These are phyloP conservation scores for Tetracladium setigerum DNA, from an alignment of 495 filamentous ascomycete species.

Conservation along the genomic window DNA sequence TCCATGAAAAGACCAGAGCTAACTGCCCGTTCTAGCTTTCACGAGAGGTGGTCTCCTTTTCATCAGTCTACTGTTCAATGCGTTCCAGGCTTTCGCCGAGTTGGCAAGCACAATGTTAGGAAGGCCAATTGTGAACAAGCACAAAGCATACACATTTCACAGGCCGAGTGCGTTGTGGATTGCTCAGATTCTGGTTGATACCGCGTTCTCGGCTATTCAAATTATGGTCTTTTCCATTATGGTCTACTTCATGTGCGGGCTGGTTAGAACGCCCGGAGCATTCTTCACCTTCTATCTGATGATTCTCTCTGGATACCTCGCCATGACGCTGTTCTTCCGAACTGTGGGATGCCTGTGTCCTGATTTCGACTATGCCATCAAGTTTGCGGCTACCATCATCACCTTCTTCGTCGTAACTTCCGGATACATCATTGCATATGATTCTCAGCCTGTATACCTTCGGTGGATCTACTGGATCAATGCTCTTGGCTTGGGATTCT, in stretches of 20 bases:
- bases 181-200: slow-evolving; percentile 67
- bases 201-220: slow-evolving; percentile 64
- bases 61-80: slow-evolving; percentile 74
- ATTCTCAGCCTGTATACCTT: slow-evolving; percentile 48
- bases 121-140: slow-evolving; percentile 71
- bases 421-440: slow-evolving; percentile 70
- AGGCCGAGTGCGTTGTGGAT: slow-evolving; percentile 72
- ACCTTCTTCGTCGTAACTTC: slow-evolving; percentile 72
- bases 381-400: slow-evolving; percentile 68
- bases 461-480: slow-evolving; percentile 60
- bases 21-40: slow-evolving; percentile 24
- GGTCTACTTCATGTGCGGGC: slow-evolving; percentile 69
- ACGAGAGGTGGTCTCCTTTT: slow-evolving; percentile 52
- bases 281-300: slow-evolving; percentile 62
- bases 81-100: slow-evolving; percentile 70
- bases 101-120: slow-evolving; percentile 62
- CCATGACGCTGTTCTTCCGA: slow-evolving; percentile 75
- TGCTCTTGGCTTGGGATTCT: slow-evolving; percentile 65
- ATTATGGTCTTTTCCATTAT: slow-evolving; percentile 66
- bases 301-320: slow-evolving; percentile 57
- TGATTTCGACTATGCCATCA: slow-evolving; percentile 80
- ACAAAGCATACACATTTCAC: slow-evolving; percentile 81
- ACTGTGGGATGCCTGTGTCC: slow-evolving; percentile 70
- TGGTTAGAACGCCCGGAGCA: slow-evolving; percentile 62
- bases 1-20: slow-evolving; percentile 44